Percentiles rank a stretch among this genome's conserved stretches.
These are phyloP conservation scores for Populus davidiana DNA, from an alignment of 345 rosid species.

Conservation along the genomic window DNA sequence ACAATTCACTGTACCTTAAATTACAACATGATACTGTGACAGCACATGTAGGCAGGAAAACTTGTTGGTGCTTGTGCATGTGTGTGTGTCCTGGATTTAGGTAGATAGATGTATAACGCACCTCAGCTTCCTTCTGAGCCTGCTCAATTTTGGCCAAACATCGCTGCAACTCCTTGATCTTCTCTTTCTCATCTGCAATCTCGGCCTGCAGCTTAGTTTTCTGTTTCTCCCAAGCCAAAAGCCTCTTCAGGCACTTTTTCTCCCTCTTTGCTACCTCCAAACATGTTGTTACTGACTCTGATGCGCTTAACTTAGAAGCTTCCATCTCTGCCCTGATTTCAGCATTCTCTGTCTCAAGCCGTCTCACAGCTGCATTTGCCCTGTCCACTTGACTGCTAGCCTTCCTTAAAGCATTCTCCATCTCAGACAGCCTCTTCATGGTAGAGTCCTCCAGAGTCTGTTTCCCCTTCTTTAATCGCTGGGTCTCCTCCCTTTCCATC, in stretches of 20 bases:
- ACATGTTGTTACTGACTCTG: constrained; percentile 69
- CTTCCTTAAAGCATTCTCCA: constrained; percentile 85
- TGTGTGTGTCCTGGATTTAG: not conserved
- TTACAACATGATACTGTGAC: not conserved
- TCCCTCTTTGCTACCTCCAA: constrained; percentile 79
- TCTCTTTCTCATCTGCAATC: constrained; percentile 68
- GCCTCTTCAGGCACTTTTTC: constrained; percentile 74
- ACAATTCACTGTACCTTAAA: not conserved
- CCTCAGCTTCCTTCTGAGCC: constrained; percentile 75
- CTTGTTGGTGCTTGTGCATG: not conserved
- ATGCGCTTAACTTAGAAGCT: constrained; percentile 86
- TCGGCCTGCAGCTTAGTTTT: constrained; percentile 70
- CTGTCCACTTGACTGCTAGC: constrained; percentile 74
- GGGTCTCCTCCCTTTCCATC: constrained; percentile 81
- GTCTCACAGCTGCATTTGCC: constrained; percentile 68
- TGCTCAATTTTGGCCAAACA: constrained; percentile 47
- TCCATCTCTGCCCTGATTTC: constrained; percentile 92
- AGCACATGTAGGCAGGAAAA: not conserved
- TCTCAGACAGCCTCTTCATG: constrained; percentile 67
- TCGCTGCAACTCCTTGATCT: constrained; percentile 55
- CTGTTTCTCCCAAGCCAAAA: constrained; percentile 78
- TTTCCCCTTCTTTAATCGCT: constrained; percentile 76
- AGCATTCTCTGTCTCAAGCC: constrained; percentile 81
- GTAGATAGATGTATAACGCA: constrained; percentile 19
- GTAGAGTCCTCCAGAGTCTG: constrained; percentile 78